Conservation (phyloP, 2,329 filamentous ascomycete genomes). For the Aspergillus novofumigatus region DNA sequence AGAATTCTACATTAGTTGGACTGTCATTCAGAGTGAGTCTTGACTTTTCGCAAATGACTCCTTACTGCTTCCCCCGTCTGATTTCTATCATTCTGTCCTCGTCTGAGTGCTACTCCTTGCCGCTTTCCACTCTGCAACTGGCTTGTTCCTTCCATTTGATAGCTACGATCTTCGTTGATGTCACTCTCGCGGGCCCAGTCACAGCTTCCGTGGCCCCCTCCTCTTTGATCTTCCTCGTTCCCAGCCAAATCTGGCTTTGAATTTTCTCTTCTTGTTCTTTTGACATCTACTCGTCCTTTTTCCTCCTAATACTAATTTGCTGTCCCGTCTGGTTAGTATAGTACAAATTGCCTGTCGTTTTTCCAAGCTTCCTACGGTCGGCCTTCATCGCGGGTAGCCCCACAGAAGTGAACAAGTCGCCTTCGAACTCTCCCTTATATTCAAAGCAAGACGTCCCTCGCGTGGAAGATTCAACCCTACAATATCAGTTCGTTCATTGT, state of each 20-base stretch:
- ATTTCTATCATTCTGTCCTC: background rate
- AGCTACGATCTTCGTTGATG: constrained; percentile 13
- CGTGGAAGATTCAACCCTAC: constrained; percentile 3
- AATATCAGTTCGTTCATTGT: constrained; percentile 13
- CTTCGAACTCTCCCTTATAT: constrained; percentile 22
- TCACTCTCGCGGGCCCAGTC: constrained; percentile 13
- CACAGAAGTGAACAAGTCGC: constrained; percentile 23
- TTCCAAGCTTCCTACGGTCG: constrained; percentile 24
- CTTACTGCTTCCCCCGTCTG: background rate
- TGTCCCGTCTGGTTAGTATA: background rate
- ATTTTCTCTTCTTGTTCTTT: too few relatives aligned
- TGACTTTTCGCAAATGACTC: background rate
- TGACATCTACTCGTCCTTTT: background rate
- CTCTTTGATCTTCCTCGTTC: constrained; percentile 3
- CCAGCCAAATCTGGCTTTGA: background rate
- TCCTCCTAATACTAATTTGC: background rate
- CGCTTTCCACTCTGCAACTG: background rate
- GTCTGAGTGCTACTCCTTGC: constrained; percentile 2
- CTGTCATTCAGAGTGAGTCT: constrained; percentile 14
- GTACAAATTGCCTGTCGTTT: constrained; percentile 19
- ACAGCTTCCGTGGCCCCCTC: constrained; percentile 18
- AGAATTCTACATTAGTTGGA: constrained; percentile 7
- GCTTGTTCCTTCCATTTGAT: constrained; percentile 1
- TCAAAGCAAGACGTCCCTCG: constrained; percentile 10
- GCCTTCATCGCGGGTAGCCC: constrained; percentile 22